Evolutionary conservation across 345 rosid genomes (phyloP).

Genomic region (Populus euphratica): DNA sequence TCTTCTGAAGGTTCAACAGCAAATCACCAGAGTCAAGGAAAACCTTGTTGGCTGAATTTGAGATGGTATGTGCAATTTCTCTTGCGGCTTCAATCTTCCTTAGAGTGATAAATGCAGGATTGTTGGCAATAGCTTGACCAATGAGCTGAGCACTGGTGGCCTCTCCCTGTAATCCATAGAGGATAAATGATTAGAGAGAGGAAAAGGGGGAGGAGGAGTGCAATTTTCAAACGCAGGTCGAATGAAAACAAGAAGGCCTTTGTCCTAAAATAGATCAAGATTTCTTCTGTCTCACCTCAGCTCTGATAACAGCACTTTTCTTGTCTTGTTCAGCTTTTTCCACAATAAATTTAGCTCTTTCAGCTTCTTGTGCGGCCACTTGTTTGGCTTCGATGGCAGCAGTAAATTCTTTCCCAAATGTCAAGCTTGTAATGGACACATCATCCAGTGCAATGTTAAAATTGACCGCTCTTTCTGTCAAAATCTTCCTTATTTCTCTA

Average conservation of each 20-base stretch:
- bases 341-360: slow-evolving; percentile 87
- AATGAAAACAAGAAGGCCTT: neutral
- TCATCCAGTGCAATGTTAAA: slow-evolving; percentile 82
- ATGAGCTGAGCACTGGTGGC: slow-evolving; percentile 91
- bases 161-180: slow-evolving; percentile 58
- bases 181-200: neutral
- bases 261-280: neutral
- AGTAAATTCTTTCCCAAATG: slow-evolving; percentile 89
- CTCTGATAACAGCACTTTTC: slow-evolving; percentile 85
- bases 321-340: slow-evolving; percentile 96
- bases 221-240: neutral
- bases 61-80: slow-evolving; percentile 79
- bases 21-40: slow-evolving; percentile 69
- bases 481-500: slow-evolving; percentile 76
- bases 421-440: slow-evolving; percentile 79
- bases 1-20: slow-evolving; percentile 71
- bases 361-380: slow-evolving; percentile 96
- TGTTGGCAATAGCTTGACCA: slow-evolving; percentile 89
- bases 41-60: slow-evolving; percentile 68
- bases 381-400: slow-evolving; percentile 94
- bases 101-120: slow-evolving; percentile 83
- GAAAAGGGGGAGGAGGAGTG: neutral
- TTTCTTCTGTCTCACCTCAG: slow-evolving; percentile 51
- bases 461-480: slow-evolving; percentile 73
- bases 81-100: slow-evolving; percentile 94